A percentile compares a stretch with the other conserved stretches of the same genome.
phyloP scores from a whole-genome alignment of 1,284 basidiomycete species.

The Malassezia japonica region DNA sequence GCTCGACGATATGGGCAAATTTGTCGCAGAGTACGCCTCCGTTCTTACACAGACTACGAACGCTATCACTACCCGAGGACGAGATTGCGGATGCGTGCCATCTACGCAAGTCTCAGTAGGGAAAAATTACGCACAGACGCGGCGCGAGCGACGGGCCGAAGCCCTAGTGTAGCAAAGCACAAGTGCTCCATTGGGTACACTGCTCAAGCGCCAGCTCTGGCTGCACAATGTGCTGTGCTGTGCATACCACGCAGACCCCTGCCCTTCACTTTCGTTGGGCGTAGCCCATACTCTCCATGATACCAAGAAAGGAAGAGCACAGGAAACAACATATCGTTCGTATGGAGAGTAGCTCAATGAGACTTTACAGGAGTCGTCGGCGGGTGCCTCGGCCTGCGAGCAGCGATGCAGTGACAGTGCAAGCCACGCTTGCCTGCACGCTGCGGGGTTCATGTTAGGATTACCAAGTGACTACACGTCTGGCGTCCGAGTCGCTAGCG shows the following conservation, averaged over 20 bases:
- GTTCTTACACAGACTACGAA: constrained; percentile 6
- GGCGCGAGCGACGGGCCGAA: constrained; percentile 9
- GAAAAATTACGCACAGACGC: constrained; percentile 14
- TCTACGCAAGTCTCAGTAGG: constrained; percentile 8
- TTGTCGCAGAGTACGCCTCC: constrained; percentile 9
- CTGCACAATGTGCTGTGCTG: neutral
- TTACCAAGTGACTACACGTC: constrained; percentile 14
- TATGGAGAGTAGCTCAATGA: neutral
- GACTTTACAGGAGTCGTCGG: constrained; percentile 10
- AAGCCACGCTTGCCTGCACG: constrained; percentile 15
- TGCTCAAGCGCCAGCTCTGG: neutral
- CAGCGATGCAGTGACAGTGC: neutral
- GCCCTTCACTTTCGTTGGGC: constrained; percentile 12
- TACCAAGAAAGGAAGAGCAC: constrained; percentile 17
- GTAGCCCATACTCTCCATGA: neutral
- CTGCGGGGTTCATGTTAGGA: constrained; percentile 12
- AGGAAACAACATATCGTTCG: constrained; percentile 6
- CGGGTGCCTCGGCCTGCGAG: neutral
- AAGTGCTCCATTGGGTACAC: neutral
- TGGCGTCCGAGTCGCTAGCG: constrained; percentile 2
- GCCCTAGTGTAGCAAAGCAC: constrained; percentile 10
- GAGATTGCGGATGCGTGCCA: constrained; percentile 17
- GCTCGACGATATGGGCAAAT: constrained; percentile 6
- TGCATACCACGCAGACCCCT: neutral
- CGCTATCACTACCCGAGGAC: neutral